Percentiles rank a stretch among this genome's conserved stretches.
These are phyloP conservation scores for Cinnamomum micranthum DNA, from an alignment of 164 flowering plant genomes.

Conservation along the genomic window DNA sequence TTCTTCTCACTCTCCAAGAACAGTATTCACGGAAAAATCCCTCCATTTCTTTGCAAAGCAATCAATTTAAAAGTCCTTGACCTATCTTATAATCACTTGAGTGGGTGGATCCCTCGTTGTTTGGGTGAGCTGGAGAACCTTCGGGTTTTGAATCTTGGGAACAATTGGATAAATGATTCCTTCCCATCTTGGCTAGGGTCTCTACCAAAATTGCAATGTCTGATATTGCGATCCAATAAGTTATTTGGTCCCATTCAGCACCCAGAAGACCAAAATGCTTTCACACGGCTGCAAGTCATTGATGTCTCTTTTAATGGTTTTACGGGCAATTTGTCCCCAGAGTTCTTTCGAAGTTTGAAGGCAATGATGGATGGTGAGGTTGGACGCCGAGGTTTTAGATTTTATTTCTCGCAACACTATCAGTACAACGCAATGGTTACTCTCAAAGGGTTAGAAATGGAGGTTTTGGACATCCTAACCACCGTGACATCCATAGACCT, in stretches of 20 bases:
- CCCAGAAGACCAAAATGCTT: neutral
- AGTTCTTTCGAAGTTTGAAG: neutral
- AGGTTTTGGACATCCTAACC: too few relatives aligned
- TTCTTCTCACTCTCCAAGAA: slow-evolving; percentile 40
- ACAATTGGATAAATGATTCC: neutral
- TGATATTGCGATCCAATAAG: neutral
- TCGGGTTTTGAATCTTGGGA: slow-evolving; percentile 36
- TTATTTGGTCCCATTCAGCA: neutral
- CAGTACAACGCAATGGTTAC: too few relatives aligned
- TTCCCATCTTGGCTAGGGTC: too few relatives aligned
- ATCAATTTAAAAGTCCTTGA: slow-evolving; percentile 38
- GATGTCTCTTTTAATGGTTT: neutral
- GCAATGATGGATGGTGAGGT: slow-evolving; percentile 1
- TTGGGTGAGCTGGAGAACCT: slow-evolving; percentile 16
- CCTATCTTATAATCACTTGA: slow-evolving; percentile 41
- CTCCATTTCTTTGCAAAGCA: slow-evolving; percentile 42
- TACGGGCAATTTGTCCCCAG: neutral
- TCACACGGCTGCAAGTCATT: neutral
- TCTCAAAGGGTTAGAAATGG: too few relatives aligned
- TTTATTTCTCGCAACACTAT: too few relatives aligned
- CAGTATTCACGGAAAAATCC: slow-evolving; percentile 15
- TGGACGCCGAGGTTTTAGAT: too few relatives aligned
- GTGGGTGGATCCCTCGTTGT: slow-evolving; percentile 44
- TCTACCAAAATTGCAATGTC: too few relatives aligned
- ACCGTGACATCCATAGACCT: too few relatives aligned